phyloP scores from a whole-genome alignment of 1,284 basidiomycete species.

The Ceratobasidium sp. region DNA sequence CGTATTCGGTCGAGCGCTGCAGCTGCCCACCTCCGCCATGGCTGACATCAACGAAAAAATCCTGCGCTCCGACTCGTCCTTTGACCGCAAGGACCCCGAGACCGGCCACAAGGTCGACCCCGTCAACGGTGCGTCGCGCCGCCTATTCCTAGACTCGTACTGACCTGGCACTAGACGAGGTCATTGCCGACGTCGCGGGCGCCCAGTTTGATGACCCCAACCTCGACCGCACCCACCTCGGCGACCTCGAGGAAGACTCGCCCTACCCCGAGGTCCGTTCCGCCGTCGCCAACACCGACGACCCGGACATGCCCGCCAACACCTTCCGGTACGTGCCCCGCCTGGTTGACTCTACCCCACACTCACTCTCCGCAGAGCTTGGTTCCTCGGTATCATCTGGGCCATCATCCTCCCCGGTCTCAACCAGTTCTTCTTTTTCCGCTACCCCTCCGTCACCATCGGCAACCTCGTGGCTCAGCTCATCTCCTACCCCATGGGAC shows the following conservation, averaged over 20 bases:
- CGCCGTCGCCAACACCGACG: constrained; percentile 55
- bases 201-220: constrained; percentile 53
- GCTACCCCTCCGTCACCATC: constrained; percentile 54
- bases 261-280: constrained; percentile 59
- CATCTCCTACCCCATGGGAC: constrained; percentile 65
- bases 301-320: constrained; percentile 53
- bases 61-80: constrained; percentile 2
- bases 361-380: constrained; percentile 49
- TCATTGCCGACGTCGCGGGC: constrained; percentile 49
- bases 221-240: constrained; percentile 50
- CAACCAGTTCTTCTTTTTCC: constrained; percentile 58
- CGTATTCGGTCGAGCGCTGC: constrained; percentile 39
- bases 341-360: constrained; percentile 48
- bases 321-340: constrained; percentile 54
- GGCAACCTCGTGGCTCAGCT: constrained; percentile 57
- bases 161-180: too few relatives aligned
- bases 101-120: constrained; percentile 38
- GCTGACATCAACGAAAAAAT: constrained; percentile 34
- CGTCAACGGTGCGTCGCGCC: constrained; percentile 13
- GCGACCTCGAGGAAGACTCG: constrained; percentile 58
- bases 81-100: constrained; percentile 41
- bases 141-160: too few relatives aligned
- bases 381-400: constrained; percentile 62
- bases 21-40: constrained; percentile 42
- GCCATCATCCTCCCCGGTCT: constrained; percentile 64